Percentiles rank a stretch among this genome's conserved stretches.
These are phyloP conservation scores for Saitozyma podzolica DNA, from an alignment of 768 basidiomycete species.

Conservation along the genomic window DNA sequence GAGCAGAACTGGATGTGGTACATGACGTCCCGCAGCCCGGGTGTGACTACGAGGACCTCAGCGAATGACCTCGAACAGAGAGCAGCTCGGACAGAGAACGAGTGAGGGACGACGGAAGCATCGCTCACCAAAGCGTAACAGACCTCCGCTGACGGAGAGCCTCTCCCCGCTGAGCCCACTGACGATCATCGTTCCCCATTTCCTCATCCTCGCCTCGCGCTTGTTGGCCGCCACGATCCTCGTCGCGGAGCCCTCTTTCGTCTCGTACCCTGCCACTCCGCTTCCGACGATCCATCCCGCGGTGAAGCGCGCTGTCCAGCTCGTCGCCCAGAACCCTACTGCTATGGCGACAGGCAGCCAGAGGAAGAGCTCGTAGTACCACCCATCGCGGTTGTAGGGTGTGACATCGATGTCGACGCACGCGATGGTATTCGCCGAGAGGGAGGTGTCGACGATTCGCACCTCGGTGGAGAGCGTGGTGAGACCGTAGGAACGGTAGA, in stretches of 20 bases:
- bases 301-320: conserved; percentile 65
- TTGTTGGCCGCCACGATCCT: conserved; percentile 29
- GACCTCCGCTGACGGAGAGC: conserved; percentile 75
- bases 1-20: conserved; percentile 80
- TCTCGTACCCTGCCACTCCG: conserved; percentile 63
- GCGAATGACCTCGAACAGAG: too few relatives aligned
- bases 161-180: conserved; percentile 92
- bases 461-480: conserved; percentile 82
- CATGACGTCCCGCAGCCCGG: conserved; percentile 85
- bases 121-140: conserved; percentile 80
- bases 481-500: conserved; percentile 66
- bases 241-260: conserved; percentile 46
- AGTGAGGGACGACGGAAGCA: conserved; percentile 3
- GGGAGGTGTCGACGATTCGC: conserved; percentile 77
- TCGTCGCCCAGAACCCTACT: conserved; percentile 70
- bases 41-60: conserved; percentile 65
- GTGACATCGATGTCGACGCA: conserved; percentile 79
- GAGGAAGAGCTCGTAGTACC: conserved; percentile 58
- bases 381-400: conserved; percentile 56
- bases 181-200: conserved; percentile 83
- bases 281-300: conserved; percentile 71
- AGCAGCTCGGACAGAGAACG: too few relatives aligned
- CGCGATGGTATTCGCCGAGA: conserved; percentile 70
- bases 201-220: conserved; percentile 57
- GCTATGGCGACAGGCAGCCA: conserved; percentile 65